Percentiles rank a stretch among this genome's conserved stretches.
Evolutionary conservation across 768 basidiomycete species (phyloP).

Genomic region (Pleurotus sapidus): DNA sequence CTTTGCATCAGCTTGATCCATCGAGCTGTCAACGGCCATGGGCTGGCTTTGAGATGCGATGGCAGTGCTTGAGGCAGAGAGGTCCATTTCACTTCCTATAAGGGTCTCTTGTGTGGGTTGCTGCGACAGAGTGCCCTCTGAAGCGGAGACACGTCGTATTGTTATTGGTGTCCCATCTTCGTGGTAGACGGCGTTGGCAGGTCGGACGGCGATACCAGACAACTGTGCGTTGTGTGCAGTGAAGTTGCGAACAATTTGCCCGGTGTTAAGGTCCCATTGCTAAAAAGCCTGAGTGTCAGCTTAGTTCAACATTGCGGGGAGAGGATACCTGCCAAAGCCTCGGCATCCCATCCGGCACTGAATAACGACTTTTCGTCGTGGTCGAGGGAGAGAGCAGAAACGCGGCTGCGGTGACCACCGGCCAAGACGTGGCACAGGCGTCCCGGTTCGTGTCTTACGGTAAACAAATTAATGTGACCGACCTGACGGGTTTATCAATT

Average conservation of each 20-base stretch:
- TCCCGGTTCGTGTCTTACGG: conserved; percentile 90
- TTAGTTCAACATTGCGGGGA: conserved; percentile 6
- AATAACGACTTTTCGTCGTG: conserved; percentile 84
- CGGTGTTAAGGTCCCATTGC: conserved; percentile 99
- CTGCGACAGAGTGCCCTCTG: not conserved
- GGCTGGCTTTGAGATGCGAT: conserved; percentile 10
- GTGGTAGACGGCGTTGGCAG: conserved; percentile 40
- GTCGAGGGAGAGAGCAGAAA: conserved; percentile 81
- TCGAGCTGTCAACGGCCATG: not conserved
- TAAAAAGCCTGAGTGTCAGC: conserved; percentile 26
- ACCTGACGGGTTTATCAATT: conserved; percentile 38
- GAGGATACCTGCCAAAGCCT: conserved; percentile 63
- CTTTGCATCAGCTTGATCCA: conserved; percentile 41
- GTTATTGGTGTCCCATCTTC: conserved; percentile 17
- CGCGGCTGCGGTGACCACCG: conserved; percentile 68
- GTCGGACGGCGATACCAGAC: conserved; percentile 75
- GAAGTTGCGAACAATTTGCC: conserved; percentile 73
- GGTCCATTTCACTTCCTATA: conserved; percentile 16
- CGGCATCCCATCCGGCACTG: conserved; percentile 94
- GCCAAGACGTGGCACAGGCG: conserved; percentile 67
- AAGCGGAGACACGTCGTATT: not conserved
- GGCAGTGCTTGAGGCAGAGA: conserved; percentile 10
- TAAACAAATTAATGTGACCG: conserved; percentile 92
- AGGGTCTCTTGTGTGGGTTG: conserved; percentile 6
- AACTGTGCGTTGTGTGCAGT: conserved; percentile 84